Percentiles rank a stretch among this genome's conserved stretches.
phyloP scores from a whole-genome alignment of 2,329 filamentous ascomycete species.

The Hysterium pulicare region DNA sequence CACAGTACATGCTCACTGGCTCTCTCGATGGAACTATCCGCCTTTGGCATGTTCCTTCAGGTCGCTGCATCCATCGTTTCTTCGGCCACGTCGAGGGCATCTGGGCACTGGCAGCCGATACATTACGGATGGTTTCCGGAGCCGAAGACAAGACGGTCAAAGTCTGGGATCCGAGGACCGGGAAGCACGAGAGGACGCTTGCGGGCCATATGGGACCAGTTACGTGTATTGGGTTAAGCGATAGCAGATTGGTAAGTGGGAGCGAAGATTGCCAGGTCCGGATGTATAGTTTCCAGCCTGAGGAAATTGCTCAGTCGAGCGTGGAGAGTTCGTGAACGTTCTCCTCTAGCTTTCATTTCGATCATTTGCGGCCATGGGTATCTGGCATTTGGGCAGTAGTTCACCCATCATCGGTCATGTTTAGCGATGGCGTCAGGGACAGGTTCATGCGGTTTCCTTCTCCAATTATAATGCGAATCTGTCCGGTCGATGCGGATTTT shows the following conservation, averaged over 20 bases:
- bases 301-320: conserved; percentile 2
- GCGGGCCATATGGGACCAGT: conserved; percentile 88
- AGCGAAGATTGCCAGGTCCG: conserved; percentile 91
- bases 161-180: conserved; percentile 88
- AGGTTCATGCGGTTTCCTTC: no score
- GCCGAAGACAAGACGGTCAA: conserved; percentile 95
- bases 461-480: no score
- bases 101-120: conserved; percentile 89
- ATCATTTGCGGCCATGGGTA: neutral
- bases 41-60: conserved; percentile 83
- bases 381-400: neutral
- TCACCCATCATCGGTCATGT: neutral
- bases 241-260: conserved; percentile 83
- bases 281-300: conserved; percentile 46
- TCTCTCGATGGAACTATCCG: conserved; percentile 88
- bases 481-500: no score
- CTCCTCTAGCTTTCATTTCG: neutral
- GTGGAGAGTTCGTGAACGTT: neutral
- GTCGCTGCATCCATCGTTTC: conserved; percentile 82
- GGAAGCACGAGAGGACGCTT: conserved; percentile 88
- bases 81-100: conserved; percentile 96
- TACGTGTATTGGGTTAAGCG: conserved; percentile 87
- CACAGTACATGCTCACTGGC: conserved; percentile 88
- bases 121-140: conserved; percentile 80
- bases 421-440: neutral